Evolutionary conservation across 805 yeast genomes (phyloP), one percentile per base, ranked within the genome.

Genomic region (Huiozyma naganishii): DNA sequence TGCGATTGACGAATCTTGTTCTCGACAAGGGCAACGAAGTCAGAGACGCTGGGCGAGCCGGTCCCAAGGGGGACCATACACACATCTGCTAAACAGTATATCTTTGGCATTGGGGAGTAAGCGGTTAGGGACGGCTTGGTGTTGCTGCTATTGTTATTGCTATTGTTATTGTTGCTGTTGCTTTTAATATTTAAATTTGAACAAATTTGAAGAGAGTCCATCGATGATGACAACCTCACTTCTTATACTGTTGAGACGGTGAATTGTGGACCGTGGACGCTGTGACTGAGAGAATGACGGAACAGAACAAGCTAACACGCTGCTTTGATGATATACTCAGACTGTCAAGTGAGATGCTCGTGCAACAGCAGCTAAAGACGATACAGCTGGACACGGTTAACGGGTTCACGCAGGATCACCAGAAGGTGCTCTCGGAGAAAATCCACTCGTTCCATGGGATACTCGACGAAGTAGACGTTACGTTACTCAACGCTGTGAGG

Each of bases 11-110:
- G 70, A 27, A 87, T 79, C 43, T 77, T 61, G 28, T 72, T 66
- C 48, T 87, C 90, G 36, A 83, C 78, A 39, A 73, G 69, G 6
- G 94, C 79, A 37, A 87, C 79, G 52, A 85, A 86, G 52, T 82
- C 83, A 7, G 92, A 83, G 1, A 87, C 88, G 1, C 95, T 84
- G 1, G 92, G 78, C 1, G 74, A 66, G 0, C 71, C 75, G 1
- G 95, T 86, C 27, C 95, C 96, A 53, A 87, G 81, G 40, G 96
- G 96, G 45, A 87, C 78, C 53, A 87, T 68, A 54, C 95, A 87
- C 17, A 87, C 76, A 55, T 88, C 96, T 1, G 95, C 95, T 37
- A 84, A 68, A 64, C 95, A 86, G 50, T 74, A 73, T 11, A 85
- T 41, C 33, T 43, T 45, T 13, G 51, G 42, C 51, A 48, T 48